These are phyloP conservation scores for Corymbia calophylla DNA, from an alignment of 441 rosid species.

Conservation along the genomic window DNA sequence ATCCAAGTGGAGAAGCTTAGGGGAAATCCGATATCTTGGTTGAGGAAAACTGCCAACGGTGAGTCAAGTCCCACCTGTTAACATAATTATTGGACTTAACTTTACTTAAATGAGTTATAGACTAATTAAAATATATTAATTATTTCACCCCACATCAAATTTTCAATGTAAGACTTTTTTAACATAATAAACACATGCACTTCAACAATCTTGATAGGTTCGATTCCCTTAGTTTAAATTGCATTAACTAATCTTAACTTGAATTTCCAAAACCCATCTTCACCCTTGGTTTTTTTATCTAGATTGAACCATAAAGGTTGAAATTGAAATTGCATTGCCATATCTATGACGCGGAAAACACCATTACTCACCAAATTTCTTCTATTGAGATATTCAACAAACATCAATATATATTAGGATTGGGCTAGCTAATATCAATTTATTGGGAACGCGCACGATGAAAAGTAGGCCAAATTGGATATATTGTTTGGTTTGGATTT, in stretches of 20 bases:
- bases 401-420: neutral
- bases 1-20: neutral
- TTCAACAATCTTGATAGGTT: neutral
- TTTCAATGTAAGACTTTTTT: neutral
- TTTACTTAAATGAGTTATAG: neutral
- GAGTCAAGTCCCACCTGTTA: neutral
- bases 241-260: neutral
- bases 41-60: fast-evolving
- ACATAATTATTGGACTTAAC: neutral
- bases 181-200: fast-evolving
- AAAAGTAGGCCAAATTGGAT: neutral
- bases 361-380: neutral
- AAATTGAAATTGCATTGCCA: fast-evolving
- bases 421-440: neutral
- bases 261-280: neutral
- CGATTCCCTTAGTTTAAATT: neutral
- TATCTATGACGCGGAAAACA: neutral
- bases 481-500: too few relatives aligned
- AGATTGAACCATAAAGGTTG: neutral
- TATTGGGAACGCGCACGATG: too few relatives aligned
- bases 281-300: neutral
- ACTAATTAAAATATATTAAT: neutral
- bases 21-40: fast-evolving
- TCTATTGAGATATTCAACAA: neutral
- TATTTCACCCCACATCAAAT: fast-evolving